Conservation (phyloP, 441 rosid species). For the Mallotus repandus region DNA sequence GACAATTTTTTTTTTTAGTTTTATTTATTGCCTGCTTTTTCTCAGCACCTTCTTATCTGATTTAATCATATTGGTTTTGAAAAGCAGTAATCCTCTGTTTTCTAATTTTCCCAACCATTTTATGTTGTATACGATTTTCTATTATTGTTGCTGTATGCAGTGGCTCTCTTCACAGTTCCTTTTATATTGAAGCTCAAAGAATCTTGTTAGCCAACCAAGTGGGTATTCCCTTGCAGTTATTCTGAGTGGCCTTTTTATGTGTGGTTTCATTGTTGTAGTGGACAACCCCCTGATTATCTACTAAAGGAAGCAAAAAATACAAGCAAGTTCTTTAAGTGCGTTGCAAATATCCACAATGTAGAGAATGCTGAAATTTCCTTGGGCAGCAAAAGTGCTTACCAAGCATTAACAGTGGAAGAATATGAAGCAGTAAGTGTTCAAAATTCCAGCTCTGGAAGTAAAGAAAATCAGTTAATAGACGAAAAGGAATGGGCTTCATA, state of each 20-base stretch:
- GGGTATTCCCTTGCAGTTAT: conserved; percentile 13
- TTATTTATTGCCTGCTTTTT: neutral
- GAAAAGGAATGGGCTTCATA: neutral
- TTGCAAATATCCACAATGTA: conserved; percentile 71
- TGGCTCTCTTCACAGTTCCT: neutral
- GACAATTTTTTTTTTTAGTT: neutral
- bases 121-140: neutral
- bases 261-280: conserved; percentile 54
- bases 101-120: neutral
- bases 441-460: conserved; percentile 19
- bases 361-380: conserved; percentile 57
- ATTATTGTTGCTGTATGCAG: neutral
- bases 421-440: conserved; percentile 86
- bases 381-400: conserved; percentile 70
- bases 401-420: conserved; percentile 79
- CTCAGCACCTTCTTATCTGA: neutral
- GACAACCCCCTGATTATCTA: conserved; percentile 94
- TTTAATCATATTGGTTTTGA: neutral
- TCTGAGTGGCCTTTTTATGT: conserved; percentile 24
- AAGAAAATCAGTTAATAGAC: conserved; percentile 10
- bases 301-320: conserved; percentile 93
- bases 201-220: neutral
- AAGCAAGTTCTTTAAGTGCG: conserved; percentile 85
- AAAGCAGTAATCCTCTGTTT: neutral
- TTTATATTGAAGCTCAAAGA: neutral